Conservation (phyloP, 129 eudicot species). For the Flaveria trinervia region DNA sequence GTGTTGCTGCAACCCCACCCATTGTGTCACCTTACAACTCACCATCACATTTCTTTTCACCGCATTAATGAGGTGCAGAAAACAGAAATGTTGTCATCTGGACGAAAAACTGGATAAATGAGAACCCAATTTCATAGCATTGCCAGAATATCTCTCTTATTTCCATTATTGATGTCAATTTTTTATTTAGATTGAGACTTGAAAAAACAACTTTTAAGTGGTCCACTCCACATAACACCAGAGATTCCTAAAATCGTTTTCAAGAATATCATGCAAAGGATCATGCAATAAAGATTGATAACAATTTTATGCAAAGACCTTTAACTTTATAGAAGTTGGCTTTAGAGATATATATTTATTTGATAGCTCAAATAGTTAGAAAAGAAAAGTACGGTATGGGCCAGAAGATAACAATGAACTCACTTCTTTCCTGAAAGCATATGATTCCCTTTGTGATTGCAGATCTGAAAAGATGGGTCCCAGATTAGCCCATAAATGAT, state of each 20-base stretch:
- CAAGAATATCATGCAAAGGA: slow-evolving; percentile 33
- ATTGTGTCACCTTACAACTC: slow-evolving; percentile 6
- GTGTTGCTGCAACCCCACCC: not conserved
- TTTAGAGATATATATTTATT: not conserved
- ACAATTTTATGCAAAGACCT: slow-evolving; percentile 11
- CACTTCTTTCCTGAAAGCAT: slow-evolving; percentile 56
- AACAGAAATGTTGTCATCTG: slow-evolving; percentile 10
- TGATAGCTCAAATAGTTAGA: not conserved
- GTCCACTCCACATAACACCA: slow-evolving; percentile 36
- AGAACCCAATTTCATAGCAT: slow-evolving; percentile 14
- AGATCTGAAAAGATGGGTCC: slow-evolving; percentile 48
- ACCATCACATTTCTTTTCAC: slow-evolving; percentile 17
- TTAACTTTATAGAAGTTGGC: slow-evolving; percentile 4
- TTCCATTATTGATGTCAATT: slow-evolving; percentile 8
- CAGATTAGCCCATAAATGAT: slow-evolving; percentile 59
- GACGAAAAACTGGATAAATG: slow-evolving; percentile 20
- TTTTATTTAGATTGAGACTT: slow-evolving; percentile 13
- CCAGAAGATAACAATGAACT: slow-evolving; percentile 43
- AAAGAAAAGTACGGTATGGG: slow-evolving; percentile 14
- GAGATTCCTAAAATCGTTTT: slow-evolving; percentile 32
- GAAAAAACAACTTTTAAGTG: slow-evolving; percentile 23
- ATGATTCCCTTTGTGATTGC: slow-evolving; percentile 58
- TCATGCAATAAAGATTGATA: slow-evolving; percentile 24
- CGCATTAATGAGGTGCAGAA: slow-evolving; percentile 5
- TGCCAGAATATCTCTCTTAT: slow-evolving; percentile 15